Evolutionary conservation across 768 basidiomycete species (phyloP), one percentile per base, ranked within the genome.

Genomic region (Chalciporus piperatus): DNA sequence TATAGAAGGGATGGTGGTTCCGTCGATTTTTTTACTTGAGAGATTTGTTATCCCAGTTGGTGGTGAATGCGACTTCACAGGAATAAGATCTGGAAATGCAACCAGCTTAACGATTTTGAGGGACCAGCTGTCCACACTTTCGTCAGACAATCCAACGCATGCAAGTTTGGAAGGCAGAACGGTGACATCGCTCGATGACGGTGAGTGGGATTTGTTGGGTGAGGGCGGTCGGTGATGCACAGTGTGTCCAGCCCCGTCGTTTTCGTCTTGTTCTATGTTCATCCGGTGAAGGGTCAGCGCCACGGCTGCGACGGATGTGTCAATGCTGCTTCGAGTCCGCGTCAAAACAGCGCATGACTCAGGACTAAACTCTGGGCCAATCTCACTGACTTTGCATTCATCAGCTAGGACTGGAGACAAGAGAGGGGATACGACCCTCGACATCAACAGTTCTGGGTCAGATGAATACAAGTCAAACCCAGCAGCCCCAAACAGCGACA

Each of bases 91-190:
- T 0, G 87, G 85, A 64, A 82, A 89, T 6, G 87, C 86, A 35
- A 91, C 76, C 13, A 89, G 76, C 69, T 89, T 88, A 54, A 91
- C 74, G 39, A 91, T 79, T 72, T 91, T 90, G 54, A 85, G 76
- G 20, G 79, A 78, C 89, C 89, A 91, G 44, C 79, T 76, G 51
- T 88, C 84, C 30, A 82, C 78, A 42, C 75, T 73, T 55, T 85
- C 83, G 59, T 87, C 83, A 37, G 81, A 80, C 23, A 90, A 73
- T 2, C 89, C 89, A 30, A 91, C 85, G 59, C 86, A 90, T 9
- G 85, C 81, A 28, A 91, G 76, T 59, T 88, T 87, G 27, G 86
- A 79, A n/a, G 78, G 67, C 5, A 91, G 76, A 11, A 89, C 68
- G 40, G 72, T 73, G 16, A 91, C 87, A 54, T 85, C 78, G 45